Evolutionary conservation across 164 flowering plant species (phyloP), one percentile per base, ranked within the genome.

Genomic region (Chimonanthus salicifolius): DNA sequence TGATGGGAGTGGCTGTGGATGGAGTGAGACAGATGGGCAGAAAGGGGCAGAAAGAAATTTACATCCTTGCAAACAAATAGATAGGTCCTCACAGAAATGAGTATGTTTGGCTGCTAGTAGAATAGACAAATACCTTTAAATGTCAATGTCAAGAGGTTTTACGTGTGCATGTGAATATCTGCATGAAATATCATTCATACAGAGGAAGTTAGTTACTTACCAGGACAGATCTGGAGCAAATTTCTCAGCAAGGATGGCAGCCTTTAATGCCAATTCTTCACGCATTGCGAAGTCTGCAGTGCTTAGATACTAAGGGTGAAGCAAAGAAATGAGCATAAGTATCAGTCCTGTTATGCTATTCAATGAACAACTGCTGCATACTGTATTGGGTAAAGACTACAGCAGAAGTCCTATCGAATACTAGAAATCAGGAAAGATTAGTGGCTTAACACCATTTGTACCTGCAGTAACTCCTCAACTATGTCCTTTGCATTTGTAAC

Each of bases 401-500:
- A 33, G 10, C 49, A 43, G 62, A n/a, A 49, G 44, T 51, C 48
- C 45, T 45, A 64, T 33, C 47, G 62, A 20, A 33, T 66, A 43
- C 47, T 9, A 62, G 44, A 71, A 44, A 71, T 54, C 51, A 33
- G 48, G 7, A 44, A 66, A 3, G 44, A 72, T 10, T 68, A 48
- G 63, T 33, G 21, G 15, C 47, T 21, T 51, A 60, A 48, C 21
- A 3, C 60, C n/a, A 46, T 1, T 58, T 21, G 58, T 83, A 96
- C 99, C 99, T 96, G 99, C 84, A 96, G 81, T 67, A 96, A 67
- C 82, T 94, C 99, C 85, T 96, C 99, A 77, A 96, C 99, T 69
- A 96, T 96, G 81, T 96, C 99, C 85, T 96, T 96, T 63, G 99
- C 97, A 84, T 96, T 96, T 67, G 99, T 85, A 78, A 96, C 90